Conservation (phyloP, 1,139 yeast genomes). For the Wickerhamomyces sp. region DNA sequence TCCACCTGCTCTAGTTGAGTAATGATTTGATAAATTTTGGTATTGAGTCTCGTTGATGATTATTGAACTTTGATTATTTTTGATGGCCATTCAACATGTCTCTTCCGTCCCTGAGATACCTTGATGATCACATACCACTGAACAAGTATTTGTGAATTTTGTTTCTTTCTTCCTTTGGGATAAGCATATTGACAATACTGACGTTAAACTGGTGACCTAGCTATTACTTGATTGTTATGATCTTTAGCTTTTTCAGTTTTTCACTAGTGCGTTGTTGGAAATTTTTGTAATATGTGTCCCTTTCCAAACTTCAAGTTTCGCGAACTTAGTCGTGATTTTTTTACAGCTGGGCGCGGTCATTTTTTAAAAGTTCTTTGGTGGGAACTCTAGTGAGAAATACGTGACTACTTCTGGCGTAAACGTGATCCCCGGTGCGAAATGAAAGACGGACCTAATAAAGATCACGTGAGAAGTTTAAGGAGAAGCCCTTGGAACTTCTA, state of each 20-base stretch:
- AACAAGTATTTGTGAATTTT: slow-evolving; percentile 98
- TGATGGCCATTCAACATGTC: not conserved
- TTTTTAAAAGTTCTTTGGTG: too few species aligned
- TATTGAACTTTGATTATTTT: not conserved
- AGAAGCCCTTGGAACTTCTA: too few species aligned
- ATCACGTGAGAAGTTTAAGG: too few species aligned
- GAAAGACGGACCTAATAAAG: too few species aligned
- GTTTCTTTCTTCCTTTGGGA: slow-evolving; percentile 99
- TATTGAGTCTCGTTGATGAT: not conserved
- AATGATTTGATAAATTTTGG: not conserved
- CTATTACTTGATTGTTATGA: slow-evolving; percentile 1
- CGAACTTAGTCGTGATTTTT: not conserved
- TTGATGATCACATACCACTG: slow-evolving; percentile 68
- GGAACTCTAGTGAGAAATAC: too few species aligned
- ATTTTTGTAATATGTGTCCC: slow-evolving; percentile 3
- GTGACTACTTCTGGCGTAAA: too few species aligned
- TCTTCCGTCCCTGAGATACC: not conserved
- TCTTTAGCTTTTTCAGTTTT: slow-evolving; percentile 20
- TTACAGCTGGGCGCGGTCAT: not conserved
- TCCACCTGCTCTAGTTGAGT: too few species aligned
- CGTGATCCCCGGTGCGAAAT: too few species aligned
- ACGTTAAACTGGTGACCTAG: not conserved
- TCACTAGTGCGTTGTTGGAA: slow-evolving; percentile 13
- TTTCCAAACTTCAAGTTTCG: not conserved
- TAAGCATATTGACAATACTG: slow-evolving; percentile 67